Evolutionary conservation across 192 early-diverging fungal genomes (phyloP), one percentile per base, ranked within the genome.

Genomic region (Backusella luteola): DNA sequence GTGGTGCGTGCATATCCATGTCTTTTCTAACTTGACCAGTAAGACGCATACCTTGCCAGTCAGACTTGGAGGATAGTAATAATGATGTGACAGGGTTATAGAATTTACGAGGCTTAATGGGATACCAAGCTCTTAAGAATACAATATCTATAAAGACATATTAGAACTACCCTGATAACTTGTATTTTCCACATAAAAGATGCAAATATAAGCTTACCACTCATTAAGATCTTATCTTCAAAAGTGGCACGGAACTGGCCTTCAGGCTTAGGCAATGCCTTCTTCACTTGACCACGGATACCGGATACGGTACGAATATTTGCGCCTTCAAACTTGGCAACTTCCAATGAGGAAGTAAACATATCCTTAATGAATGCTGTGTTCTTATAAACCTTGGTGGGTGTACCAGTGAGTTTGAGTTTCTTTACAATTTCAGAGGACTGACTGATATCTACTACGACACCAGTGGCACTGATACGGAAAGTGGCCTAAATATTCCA

Each of bases 301-400:
- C 98, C 98, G 79, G 90, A 93, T 41, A 99, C 98, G 0, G 98
- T 99, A 49, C 96, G 90, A 77, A 99, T 94, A 49, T 87, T 89
- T 2, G 97, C 98, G 39, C 98, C 98, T 83, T 98, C 96, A 79
- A 99, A 98, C 83, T 98, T 98, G 81, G 96, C 97, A 26, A 99
- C 97, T 76, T 99, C 98, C 21, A 99, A 87, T 49, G 93, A 83
- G 34, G 94, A 93, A 44, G 93, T 97, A 83, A 99, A 99, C 98
- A 99, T 99, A 82, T 97, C 94, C 85, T 94, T 96, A 78, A 99
- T 87, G 76, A 99, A 97, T 32, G 97, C 97, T 11, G 97, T 98
- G 87, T 99, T 97, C 80, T 94, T 96, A 89, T 92, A 95, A 69
- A 99, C 93, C 84, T 99, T 98, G 84, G 91, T 90, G 19, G 98